Base-by-base conservation (phyloP, 306 rosid genomes). In the Cicer judaicum region DNA sequence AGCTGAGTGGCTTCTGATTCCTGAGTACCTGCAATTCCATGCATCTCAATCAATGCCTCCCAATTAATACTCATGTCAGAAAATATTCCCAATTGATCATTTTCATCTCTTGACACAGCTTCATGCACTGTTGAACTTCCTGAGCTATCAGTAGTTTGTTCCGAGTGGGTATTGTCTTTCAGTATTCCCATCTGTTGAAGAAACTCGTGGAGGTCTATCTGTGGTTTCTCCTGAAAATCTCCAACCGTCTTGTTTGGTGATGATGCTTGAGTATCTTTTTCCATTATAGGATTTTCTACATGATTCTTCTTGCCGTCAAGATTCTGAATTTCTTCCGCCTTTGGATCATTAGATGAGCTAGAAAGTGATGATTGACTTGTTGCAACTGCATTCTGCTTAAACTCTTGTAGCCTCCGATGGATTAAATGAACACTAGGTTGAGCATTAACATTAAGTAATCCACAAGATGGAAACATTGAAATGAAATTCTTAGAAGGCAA, bases 341-440 rank as follows among this genome's bases (percentile, higher is more conserved):
- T 85, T 44, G 85, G 84, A 59, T 85, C 84, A 65, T 81, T 64
- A 42, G 85, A 80, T 47, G 96, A 87, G 69, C 73, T 57, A 10
- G 89, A 70, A 21, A 87, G 21, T 52, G 84, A 68, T 54, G 82
- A 72, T 56, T 81, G 85, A 43, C 64, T 85, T 0, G 43, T 83
- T 56, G 34, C 84, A 64, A 78, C 60, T 29, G 85, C 80, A 38
- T 85, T 88, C 66, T 84, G 84, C 89, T 90, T 86, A 14, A 94
- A 89, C 76, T 92, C 87, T 60, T 92, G 93, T 48, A 94, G 88
- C 91, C 88, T 87, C 80, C 92, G 96, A 38, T 94, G 98, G 75
- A 95, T 95, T 81, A 95, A 84, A 78, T 95, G 98, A 78, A 95
- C 97, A 79, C 99, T 95, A 12, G 97, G 96, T 60, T 94, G 97